Conservation (phyloP, 1,284 basidiomycete species). For the Somion occarium region DNA sequence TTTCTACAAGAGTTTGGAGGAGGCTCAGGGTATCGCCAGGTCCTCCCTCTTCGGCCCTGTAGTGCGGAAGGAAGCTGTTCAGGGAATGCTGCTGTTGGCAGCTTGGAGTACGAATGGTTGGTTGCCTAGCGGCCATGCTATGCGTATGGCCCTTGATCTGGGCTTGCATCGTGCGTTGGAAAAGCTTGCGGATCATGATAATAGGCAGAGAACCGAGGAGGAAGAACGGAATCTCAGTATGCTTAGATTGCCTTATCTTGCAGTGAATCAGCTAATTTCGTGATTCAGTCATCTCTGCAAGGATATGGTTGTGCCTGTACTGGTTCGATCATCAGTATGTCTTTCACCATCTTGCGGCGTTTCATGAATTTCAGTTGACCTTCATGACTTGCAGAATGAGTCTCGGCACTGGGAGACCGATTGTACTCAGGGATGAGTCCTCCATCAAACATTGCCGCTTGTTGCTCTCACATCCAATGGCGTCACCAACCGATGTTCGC, state of each 20-base stretch:
- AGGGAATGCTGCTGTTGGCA: conserved; percentile 89
- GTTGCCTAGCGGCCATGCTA: conserved; percentile 88
- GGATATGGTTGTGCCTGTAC: conserved; percentile 93
- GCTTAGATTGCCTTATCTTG: conserved; percentile 14
- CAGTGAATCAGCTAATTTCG: neutral
- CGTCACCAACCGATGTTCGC: conserved; percentile 83
- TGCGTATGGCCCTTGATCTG: conserved; percentile 92
- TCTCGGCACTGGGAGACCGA: conserved; percentile 84
- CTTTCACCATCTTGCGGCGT: conserved; percentile 2
- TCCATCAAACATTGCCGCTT: conserved; percentile 82
- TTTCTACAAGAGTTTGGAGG: conserved; percentile 88
- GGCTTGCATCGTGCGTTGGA: conserved; percentile 88
- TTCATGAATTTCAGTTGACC: conserved; percentile 17
- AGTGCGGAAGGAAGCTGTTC: conserved; percentile 90
- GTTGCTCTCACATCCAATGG: conserved; percentile 79
- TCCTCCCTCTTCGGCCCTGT: conserved; percentile 90
- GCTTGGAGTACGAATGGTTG: conserved; percentile 94
- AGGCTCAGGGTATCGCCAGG: conserved; percentile 90
- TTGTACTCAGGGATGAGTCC: conserved; percentile 84
- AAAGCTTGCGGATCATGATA: conserved; percentile 74
- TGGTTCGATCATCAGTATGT: conserved; percentile 89
- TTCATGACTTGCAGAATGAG: conserved; percentile 59
- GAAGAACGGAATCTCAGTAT: conserved; percentile 85
- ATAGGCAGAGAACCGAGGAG: conserved; percentile 65
- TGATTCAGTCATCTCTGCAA: conserved; percentile 73